A percentile compares a stretch with the other conserved stretches of the same genome.
These are phyloP conservation scores for Arachnomyces sp. DNA, from an alignment of 2,329 filamentous ascomycete genomes.

Conservation along the genomic window DNA sequence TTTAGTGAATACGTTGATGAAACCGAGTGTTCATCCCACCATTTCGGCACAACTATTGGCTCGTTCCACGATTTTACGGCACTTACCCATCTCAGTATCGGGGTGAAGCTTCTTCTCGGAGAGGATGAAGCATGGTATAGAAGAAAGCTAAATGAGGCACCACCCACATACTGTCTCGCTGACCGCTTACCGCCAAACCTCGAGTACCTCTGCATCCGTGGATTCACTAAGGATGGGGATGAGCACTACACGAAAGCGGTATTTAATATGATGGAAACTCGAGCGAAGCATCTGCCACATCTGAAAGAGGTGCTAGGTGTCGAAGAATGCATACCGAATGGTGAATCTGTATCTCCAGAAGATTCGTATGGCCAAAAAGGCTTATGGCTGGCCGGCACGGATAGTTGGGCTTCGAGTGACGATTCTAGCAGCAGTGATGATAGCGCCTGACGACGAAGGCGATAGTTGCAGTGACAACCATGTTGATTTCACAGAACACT, in stretches of 20 bases:
- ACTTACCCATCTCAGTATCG: slow-evolving; percentile 4
- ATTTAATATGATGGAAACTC: slow-evolving; percentile 2
- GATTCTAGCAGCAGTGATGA: no score
- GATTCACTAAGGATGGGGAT: not conserved
- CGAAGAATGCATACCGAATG: not conserved
- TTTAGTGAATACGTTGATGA: not conserved
- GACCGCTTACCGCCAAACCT: slow-evolving; percentile 1
- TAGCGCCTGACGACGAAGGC: no score
- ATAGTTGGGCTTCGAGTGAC: no score
- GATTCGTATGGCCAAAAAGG: no score
- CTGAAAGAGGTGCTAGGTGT: not conserved
- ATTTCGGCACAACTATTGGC: not conserved
- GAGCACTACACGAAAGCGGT: not conserved
- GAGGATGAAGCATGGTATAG: not conserved
- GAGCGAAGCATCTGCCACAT: not conserved
- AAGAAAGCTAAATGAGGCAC: no score
- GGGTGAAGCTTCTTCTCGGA: not conserved
- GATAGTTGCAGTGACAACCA: no score
- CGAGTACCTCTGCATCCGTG: not conserved
- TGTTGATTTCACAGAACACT: no score
- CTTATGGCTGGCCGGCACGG: no score
- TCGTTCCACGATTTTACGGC: slow-evolving; percentile 1
- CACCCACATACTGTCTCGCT: no score
- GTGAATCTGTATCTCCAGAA: not conserved
- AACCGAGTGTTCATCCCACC: not conserved